Percentiles rank a stretch among this genome's conserved stretches.
These are phyloP conservation scores for Fragaria ananassa DNA, from an alignment of 306 rosid genomes.

Conservation along the genomic window DNA sequence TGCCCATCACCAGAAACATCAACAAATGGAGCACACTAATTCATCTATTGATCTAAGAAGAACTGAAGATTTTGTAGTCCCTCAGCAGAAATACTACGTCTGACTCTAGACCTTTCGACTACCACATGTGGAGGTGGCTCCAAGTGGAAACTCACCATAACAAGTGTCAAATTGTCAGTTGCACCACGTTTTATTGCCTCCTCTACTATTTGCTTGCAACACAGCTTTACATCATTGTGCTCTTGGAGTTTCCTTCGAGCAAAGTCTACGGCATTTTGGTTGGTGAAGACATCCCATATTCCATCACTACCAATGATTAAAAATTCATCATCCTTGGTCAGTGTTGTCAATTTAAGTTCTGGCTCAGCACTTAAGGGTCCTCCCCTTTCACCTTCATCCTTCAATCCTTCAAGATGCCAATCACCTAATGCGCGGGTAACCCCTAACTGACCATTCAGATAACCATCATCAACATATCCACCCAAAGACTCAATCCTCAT, in stretches of 20 bases:
- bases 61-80: slow-evolving; percentile 73
- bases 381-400: slow-evolving; percentile 51
- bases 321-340: slow-evolving; percentile 79
- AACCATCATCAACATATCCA: slow-evolving; percentile 66
- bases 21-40: not conserved
- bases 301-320: slow-evolving; percentile 92
- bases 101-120: slow-evolving; percentile 57
- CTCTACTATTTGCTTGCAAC: slow-evolving; percentile 76
- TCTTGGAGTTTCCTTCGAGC: slow-evolving; percentile 75
- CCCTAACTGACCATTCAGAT: slow-evolving; percentile 69
- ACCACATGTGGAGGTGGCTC: slow-evolving; percentile 66
- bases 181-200: slow-evolving; percentile 80
- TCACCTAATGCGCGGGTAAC: slow-evolving; percentile 91
- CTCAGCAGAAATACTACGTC: slow-evolving; percentile 82
- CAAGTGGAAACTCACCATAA: slow-evolving; percentile 72
- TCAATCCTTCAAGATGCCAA: slow-evolving; percentile 97
- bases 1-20: not conserved
- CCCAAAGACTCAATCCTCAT: slow-evolving; percentile 71
- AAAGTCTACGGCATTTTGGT: slow-evolving; percentile 77
- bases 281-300: slow-evolving; percentile 81
- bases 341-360: slow-evolving; percentile 62
- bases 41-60: slow-evolving; percentile 43
- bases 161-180: slow-evolving; percentile 72
- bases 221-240: slow-evolving; percentile 76
- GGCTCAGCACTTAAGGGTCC: slow-evolving; percentile 96